Conservation (phyloP, 768 basidiomycete genomes). For the Cystobasidium tubakii region DNA sequence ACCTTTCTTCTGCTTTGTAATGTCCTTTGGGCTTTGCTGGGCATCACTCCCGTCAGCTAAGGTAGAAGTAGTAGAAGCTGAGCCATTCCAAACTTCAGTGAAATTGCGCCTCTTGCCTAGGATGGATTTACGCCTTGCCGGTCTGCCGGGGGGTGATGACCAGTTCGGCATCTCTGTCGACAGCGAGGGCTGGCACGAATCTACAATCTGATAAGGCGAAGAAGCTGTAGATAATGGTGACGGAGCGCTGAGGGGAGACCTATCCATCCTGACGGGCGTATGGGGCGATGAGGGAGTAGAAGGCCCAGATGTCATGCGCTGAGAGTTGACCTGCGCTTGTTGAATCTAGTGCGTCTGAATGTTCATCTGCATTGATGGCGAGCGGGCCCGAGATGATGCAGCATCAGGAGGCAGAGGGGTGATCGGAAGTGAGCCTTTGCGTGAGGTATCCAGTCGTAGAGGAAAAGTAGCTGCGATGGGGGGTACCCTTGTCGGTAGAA, state of each 20-base stretch:
- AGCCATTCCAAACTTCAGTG: not conserved
- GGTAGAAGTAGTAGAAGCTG: not conserved
- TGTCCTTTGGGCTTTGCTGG: no score
- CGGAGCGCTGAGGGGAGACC: not conserved
- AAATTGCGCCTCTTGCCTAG: not conserved
- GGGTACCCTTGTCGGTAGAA: not conserved
- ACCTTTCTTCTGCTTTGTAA: not conserved
- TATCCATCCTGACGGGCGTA: not conserved
- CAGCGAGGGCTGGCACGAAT: not conserved
- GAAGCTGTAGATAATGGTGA: not conserved
- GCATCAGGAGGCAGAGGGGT: not conserved
- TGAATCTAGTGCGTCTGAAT: not conserved
- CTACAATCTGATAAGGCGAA: constrained; percentile 15
- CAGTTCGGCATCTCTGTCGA: not conserved
- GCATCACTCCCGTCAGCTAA: no score
- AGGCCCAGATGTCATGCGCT: not conserved
- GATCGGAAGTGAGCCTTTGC: not conserved
- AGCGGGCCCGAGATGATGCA: not conserved
- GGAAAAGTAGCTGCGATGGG: not conserved
- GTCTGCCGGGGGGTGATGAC: not conserved
- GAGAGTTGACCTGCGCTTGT: not conserved
- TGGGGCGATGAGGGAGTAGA: not conserved
- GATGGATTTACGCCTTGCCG: not conserved
- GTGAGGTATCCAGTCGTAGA: not conserved
- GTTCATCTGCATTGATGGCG: not conserved